Base-by-base conservation (phyloP, 768 basidiomycete species). In the Cubamyces lactineus region DNA sequence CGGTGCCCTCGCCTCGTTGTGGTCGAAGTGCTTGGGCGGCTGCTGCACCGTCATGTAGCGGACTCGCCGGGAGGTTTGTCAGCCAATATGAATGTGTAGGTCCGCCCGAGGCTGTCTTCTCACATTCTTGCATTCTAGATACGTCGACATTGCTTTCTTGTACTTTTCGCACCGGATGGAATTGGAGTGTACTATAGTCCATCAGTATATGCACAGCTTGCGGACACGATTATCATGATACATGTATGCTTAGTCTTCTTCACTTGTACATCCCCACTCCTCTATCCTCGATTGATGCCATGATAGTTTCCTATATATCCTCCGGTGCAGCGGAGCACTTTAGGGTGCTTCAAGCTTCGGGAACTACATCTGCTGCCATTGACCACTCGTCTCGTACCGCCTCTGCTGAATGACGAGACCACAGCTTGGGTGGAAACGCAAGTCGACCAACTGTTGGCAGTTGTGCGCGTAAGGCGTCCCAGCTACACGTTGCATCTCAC, bases 41-140 rank as follows among this genome's bases (percentile, higher is more conserved):
- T 65, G 58, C 51, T 67, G 67, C 43, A 46, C 30, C 24, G 13
- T 65, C 47, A 67, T 67, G 66, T 67, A 61, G 55, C 30, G 30
- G 50, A 1, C 46, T 13, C 9, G 50, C 17, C 34, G 26, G 12
- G 15, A 1, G 34, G 34, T 34, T 34, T 34, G 34, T 34, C 34
- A 34, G 34, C 34, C 34, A 5, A 34, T 34, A 6, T 34, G 34
- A 34, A 34, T 34, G 34, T 34, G 34, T 34, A 34, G 34, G 34
- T 34, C 34, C 34, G 34, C n/a, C 42, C 42, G 19, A 17, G 42
- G 17, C 42, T 43, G 42, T 9, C 19, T 16, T 43, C 17, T 43
- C 42, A 17, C 19, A 5, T 28, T 16, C 12, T 26, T 13, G 13
- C 48, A 26, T 49, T 49, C 48, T 49, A 17, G 12, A 49, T 23